Conservation (phyloP, 495 filamentous ascomycete genomes). For the Immersiella caudata region DNA sequence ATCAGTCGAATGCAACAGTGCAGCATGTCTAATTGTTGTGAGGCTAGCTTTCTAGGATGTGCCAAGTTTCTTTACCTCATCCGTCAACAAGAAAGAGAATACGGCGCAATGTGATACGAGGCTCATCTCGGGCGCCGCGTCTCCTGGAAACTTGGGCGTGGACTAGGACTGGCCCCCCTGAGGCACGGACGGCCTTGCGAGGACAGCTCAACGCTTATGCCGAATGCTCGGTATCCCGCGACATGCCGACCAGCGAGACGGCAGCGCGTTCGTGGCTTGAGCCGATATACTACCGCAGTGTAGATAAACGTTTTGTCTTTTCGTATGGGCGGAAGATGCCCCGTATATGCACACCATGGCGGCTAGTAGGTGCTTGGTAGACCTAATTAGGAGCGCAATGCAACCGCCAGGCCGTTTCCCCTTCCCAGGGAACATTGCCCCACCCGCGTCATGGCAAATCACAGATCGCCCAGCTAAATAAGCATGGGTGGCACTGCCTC, state of each 20-base stretch:
- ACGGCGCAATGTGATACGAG: not conserved
- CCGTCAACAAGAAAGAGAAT: not conserved
- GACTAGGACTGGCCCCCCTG: no score
- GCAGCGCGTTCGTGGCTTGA: no score
- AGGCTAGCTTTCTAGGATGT: not conserved
- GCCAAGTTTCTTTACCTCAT: not conserved
- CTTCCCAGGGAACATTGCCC: not conserved
- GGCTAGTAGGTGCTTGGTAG: not conserved
- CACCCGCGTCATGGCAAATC: conserved; percentile 15
- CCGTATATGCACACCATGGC: not conserved
- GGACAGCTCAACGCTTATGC: no score
- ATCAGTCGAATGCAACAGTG: not conserved
- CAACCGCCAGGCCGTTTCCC: not conserved
- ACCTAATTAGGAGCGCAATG: conserved; percentile 3
- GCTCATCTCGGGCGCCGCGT: not conserved
- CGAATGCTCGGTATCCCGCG: no score
- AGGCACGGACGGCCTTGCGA: no score
- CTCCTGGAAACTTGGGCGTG: no score
- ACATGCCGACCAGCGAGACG: no score
- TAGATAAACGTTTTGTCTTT: not conserved
- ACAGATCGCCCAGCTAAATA: conserved; percentile 9
- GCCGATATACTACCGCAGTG: not conserved
- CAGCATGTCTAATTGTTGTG: not conserved
- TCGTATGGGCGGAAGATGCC: not conserved
- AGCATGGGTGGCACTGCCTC: conserved; percentile 16